phyloP scores from a whole-genome alignment of 2,329 filamentous ascomycete genomes.

The Emydomyces testavorans region DNA sequence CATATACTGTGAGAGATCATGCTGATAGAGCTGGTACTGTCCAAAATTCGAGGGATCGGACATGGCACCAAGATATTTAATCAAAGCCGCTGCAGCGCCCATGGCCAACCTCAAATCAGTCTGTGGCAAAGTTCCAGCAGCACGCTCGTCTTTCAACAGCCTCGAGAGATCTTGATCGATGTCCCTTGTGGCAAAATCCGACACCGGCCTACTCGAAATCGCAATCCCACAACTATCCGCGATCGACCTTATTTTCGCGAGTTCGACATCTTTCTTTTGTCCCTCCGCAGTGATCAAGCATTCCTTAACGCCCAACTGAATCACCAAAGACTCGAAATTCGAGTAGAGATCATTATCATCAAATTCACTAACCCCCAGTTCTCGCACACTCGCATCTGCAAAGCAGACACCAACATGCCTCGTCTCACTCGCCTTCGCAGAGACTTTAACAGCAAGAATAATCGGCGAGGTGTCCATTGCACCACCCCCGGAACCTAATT shows the following conservation, averaged over 20 bases:
- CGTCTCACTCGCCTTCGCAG: slow-evolving; percentile 73
- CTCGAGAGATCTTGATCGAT: slow-evolving; percentile 91
- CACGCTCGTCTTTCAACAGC: slow-evolving; percentile 73
- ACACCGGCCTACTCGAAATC: slow-evolving; percentile 62
- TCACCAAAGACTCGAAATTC: slow-evolving; percentile 91
- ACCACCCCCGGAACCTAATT: slow-evolving; percentile 54
- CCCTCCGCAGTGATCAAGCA: slow-evolving; percentile 75
- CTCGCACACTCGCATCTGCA: slow-evolving; percentile 88
- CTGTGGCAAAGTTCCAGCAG: slow-evolving; percentile 66
- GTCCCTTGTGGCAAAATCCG: slow-evolving; percentile 77
- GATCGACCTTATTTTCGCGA: slow-evolving; percentile 76
- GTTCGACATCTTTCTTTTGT: slow-evolving; percentile 71
- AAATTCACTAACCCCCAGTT: slow-evolving; percentile 94
- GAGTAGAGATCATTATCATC: slow-evolving; percentile 98
- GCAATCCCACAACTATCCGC: slow-evolving; percentile 87
- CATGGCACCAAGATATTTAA: slow-evolving; percentile 85
- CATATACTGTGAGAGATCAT: slow-evolving; percentile 95
- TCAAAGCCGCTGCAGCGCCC: slow-evolving; percentile 83
- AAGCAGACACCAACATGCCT: slow-evolving; percentile 90
- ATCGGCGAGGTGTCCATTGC: slow-evolving; percentile 84
- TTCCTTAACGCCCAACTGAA: slow-evolving; percentile 91
- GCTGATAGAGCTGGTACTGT: slow-evolving; percentile 93
- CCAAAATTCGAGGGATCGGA: slow-evolving; percentile 92
- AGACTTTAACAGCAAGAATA: slow-evolving; percentile 88
- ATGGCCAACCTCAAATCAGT: slow-evolving; percentile 92